Evolutionary conservation across 73 alveolate genomes (phyloP).

Genomic region (Paramecium primaurelia): DNA sequence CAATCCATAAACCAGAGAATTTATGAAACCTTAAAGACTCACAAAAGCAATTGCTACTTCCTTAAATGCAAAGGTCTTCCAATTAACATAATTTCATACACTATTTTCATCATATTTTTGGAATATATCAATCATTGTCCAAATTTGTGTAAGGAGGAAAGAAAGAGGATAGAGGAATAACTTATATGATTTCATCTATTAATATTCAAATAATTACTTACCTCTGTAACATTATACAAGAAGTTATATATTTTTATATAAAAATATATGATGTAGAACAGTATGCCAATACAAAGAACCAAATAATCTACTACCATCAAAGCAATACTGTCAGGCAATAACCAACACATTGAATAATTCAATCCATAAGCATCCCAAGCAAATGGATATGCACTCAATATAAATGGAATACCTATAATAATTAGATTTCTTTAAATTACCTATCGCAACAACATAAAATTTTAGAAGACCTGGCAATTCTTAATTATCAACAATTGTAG

Average conservation of each 20-base stretch:
- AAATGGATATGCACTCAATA: not conserved
- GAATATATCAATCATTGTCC: constrained; percentile 23
- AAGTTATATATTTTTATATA: not conserved
- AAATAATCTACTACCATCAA: not conserved
- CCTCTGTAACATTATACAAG: constrained; percentile 4
- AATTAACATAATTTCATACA: not conserved
- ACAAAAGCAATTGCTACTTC: not conserved
- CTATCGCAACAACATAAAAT: constrained; percentile 1
- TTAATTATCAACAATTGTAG: constrained; percentile 5
- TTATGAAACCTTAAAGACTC: constrained; percentile 2
- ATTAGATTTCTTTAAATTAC: not conserved
- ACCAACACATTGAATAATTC: not conserved
- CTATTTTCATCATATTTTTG: not conserved
- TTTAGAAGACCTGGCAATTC: not conserved
- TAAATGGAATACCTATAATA: not conserved
- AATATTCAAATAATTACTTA: not conserved
- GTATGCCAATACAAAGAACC: not conserved
- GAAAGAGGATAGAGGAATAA: not conserved
- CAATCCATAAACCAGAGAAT: constrained; percentile 40
- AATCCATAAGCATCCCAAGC: constrained; percentile 29
- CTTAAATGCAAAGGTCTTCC: not conserved
- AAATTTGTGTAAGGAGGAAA: not conserved
- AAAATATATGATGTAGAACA: not conserved
- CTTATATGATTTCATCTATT: not conserved
- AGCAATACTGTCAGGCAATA: not conserved